Conservation (phyloP, 139 green algal genomes). For the Tetratostichococcus sp. region DNA sequence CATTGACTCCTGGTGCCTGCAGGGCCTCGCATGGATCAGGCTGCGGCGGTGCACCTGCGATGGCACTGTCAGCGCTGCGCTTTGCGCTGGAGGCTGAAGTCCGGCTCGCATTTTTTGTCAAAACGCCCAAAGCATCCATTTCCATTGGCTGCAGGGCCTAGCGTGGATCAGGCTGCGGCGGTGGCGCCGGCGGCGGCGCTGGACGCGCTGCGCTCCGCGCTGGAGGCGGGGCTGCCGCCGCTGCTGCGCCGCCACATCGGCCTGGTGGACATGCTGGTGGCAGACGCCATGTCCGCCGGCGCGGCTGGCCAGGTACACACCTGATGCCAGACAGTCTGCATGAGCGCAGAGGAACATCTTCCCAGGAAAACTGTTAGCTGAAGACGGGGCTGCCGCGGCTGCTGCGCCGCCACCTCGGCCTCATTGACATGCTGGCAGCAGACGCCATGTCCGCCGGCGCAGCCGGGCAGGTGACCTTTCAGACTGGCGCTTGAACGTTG, state of each 20-base stretch:
- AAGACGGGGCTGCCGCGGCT: conserved; percentile 28
- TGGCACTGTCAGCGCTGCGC: conserved; percentile 29
- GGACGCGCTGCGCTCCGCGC: conserved; percentile 25
- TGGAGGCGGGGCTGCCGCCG: conserved; percentile 31
- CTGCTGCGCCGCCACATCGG: conserved; percentile 10
- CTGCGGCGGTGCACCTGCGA: not conserved
- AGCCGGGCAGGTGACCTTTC: not conserved
- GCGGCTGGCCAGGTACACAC: conserved; percentile 1
- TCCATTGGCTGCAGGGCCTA: conserved; percentile 1
- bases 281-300: conserved; percentile 33
- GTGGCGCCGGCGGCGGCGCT: conserved; percentile 14
- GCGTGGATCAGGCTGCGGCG: not conserved
- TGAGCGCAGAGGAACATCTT: not conserved
- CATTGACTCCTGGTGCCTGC: no score
- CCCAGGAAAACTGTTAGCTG: no score
- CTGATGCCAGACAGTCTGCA: not conserved
- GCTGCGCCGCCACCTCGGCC: conserved; percentile 8
- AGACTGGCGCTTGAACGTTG: no score
- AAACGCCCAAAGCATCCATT: no score
- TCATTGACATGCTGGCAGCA: conserved; percentile 35
- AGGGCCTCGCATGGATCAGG: conserved; percentile 1
- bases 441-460: conserved; percentile 36
- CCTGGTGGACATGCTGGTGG: conserved; percentile 37
- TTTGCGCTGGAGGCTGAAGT: conserved; percentile 35
- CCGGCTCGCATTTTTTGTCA: no score